Base-by-base conservation (phyloP, 139 green algal species). In the Asterochloris sp. region DNA sequence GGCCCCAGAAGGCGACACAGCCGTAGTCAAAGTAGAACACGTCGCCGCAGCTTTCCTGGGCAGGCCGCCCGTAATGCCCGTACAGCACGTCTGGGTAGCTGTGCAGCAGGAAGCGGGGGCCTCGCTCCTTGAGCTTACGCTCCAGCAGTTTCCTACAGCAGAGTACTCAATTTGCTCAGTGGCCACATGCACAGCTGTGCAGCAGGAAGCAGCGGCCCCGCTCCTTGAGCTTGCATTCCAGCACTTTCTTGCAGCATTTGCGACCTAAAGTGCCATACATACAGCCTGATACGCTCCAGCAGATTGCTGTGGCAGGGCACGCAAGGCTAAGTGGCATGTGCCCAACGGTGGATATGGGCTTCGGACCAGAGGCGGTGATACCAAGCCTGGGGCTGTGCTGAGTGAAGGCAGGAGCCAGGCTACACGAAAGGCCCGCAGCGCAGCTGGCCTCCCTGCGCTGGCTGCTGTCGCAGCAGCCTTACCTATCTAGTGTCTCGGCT, bases 21-120 rank as follows among this genome's bases (percentile, higher is more conserved):
- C 92, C 93, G 74, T 95, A 96, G 83, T 96, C 92, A 80, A 95
- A 95, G 82, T 92, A 92, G 78, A 89, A 90, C 24, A 90, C 68
- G 79, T 90, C 85, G 12, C 84, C 85, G 6, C 66, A 23, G 19
- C 74, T n/a, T 24, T 81, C 54, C 23, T 80, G 78, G 12, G 38
- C 71, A 12, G 73, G 67, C 47, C 47, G 54, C 38, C 82, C 82
- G 66, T 85, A 86, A 16, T 83, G 73, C n/a, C 83, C 89, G 60
- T 90, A 86, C 54, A 91, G 47, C 62, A 74, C 62, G 13, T 93
- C 89, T 14, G 88, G 83, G 26, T 89, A 92, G 24, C 66, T 69
- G 17, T 83, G 79, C 67, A 87, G 47, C 27, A 84, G 84, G 64
- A 81, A 87, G 60, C 76, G 54, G 11, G 84, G 68, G 1, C 84